Base-by-base conservation (phyloP, 192 early-diverging fungal species). In the Entomortierella parvispora region DNA sequence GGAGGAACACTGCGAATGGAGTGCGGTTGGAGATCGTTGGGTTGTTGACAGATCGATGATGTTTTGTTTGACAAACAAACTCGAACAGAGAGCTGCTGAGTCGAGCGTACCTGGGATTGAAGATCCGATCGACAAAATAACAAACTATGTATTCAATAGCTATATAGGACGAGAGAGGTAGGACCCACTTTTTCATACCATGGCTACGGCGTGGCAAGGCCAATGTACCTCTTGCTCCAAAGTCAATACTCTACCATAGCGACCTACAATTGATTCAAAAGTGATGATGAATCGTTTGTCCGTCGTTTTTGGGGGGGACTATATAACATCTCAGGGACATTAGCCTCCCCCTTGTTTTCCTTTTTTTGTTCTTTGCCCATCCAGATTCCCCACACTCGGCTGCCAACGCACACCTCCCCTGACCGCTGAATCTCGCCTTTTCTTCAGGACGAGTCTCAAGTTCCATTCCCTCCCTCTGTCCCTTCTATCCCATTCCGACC, bases 191-290 rank as follows among this genome's bases (percentile, higher is more conserved):
- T 25, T 32, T 46, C 15, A 65, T 20, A 23, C 14, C 26, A 48
- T 22, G 17, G 8, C 56, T 14, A 28, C 4, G 15, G 3, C 22
- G 20, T 10, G 32, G 51, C 28, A 53, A 53, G 51, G 12, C 51
- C 18, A 29, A 53, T 53, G 29, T 31, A 4, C n/a, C 2, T 15
- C 1, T 2, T 53, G 25, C 51, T 53, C 17, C 51, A 31, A 31
- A 31, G 51, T n/a, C n/a, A n/a, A n/a, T n/a, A n/a, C n/a, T n/a
- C n/a, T n/a, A n/a, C n/a, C n/a, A n/a, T n/a, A 53, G 32, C 56
- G 94, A 93, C 69, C 82, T 95, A 22, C 93, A 94, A 26, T 81
- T 96, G 9, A 3, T n/a, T 34, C 33, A n/a, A n/a, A n/a, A n/a
- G n/a, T n/a, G n/a, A n/a, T n/a, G 20, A 32, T 59, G 58, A 42